Base-by-base conservation (phyloP, 2,329 filamentous ascomycete species). In the Fusarium haematococcum region DNA sequence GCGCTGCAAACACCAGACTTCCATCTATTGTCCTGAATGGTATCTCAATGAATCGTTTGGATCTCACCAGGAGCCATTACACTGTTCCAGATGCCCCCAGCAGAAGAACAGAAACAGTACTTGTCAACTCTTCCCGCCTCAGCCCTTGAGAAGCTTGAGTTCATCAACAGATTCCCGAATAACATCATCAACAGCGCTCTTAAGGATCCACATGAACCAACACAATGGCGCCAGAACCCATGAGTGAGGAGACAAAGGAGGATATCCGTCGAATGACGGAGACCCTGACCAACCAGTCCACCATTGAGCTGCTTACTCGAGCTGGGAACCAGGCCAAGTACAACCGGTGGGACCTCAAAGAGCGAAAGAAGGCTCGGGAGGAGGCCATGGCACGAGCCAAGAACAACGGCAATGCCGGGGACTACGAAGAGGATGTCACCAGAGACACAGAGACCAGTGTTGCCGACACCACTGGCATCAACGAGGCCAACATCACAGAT, bases 231-330 rank as follows among this genome's bases (percentile, higher is more conserved):
- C 43, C 23, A 27, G 23, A 25, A 10, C 43, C 43, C 35, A 56
- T 69, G 20, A 58, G 67, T 18, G 58, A 77, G 10, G 50, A 68
- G 30, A 67, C 57, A 18, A 57, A 60, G 10, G 58, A 68, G n/a
- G 69, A 67, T n/a, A 16, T 77, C 11, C 62, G 71, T 5, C 75
- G 77, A 6, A 78, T 78, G 77, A 78, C 76, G 5, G 20, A 37
- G 4, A 52, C 65, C 14, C 75, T 78, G n/a, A 75, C 74, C 16
- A 50, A 78, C 64, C 77, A 78, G 54, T 33, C 27, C 13, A 78
- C 76, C 16, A 78, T 77, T 20, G 63, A 72, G 30, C 71, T 70
- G 14, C 77, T 78, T 14, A 70, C 73, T 0, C 59, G 66, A 18
- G 60, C 69, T 4, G 77, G 71, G 2, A 68, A 59, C 37, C 43